Evolutionary conservation across 2,329 filamentous ascomycete species (phyloP).

Genomic region (Trichoderma brevicompactum): DNA sequence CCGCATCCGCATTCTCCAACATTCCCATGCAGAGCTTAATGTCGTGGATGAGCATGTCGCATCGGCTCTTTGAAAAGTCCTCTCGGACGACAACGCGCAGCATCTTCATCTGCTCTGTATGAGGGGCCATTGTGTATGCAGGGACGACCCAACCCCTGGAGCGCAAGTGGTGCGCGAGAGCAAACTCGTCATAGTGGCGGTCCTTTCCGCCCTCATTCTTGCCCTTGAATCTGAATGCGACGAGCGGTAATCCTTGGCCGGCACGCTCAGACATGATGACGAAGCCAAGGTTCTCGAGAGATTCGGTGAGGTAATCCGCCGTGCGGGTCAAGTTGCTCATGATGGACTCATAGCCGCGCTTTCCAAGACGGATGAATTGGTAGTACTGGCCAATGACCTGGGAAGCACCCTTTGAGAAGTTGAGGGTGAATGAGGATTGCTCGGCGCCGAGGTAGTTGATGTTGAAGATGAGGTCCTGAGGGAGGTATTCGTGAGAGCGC

Average conservation of each 20-base stretch:
- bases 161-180: conserved; percentile 81
- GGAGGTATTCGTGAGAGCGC: conserved; percentile 80
- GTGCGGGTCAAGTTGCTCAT: conserved; percentile 93
- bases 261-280: conserved; percentile 82
- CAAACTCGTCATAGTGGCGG: conserved; percentile 72
- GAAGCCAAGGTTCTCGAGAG: conserved; percentile 77
- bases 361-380: conserved; percentile 92
- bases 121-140: conserved; percentile 94
- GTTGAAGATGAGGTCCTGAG: conserved; percentile 94
- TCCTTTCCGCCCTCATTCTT: conserved; percentile 55
- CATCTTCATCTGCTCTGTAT: conserved; percentile 84
- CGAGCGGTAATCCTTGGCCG: conserved; percentile 82
- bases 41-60: conserved; percentile 77
- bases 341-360: conserved; percentile 88
- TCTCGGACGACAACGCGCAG: conserved; percentile 90
- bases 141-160: conserved; percentile 91
- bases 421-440: conserved; percentile 93
- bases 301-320: conserved; percentile 80
- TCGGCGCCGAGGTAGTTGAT: conserved; percentile 98
- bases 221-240: conserved; percentile 78
- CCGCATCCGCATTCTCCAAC: conserved; percentile 74
- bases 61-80: conserved; percentile 83
- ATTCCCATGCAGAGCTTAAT: conserved; percentile 76
- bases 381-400: conserved; percentile 98
- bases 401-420: conserved; percentile 94